These are phyloP conservation scores for Lycium barbarum DNA, from an alignment of 257 asterid genomes.

Conservation along the genomic window DNA sequence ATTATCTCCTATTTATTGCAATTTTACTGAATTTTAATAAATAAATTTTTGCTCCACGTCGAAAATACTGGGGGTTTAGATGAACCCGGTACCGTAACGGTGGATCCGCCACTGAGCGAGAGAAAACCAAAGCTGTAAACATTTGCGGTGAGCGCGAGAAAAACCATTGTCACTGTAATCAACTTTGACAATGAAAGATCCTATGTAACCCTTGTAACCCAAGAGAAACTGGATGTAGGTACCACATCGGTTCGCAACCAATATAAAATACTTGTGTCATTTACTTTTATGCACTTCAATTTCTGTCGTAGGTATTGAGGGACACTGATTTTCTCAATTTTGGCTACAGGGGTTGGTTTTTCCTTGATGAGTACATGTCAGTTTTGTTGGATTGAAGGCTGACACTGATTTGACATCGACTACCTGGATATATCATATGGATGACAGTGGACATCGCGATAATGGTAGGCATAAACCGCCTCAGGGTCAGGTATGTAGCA, in stretches of 20 bases:
- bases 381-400: conserved; percentile 26
- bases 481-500: conserved; percentile 73
- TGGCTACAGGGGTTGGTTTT: conserved; percentile 29
- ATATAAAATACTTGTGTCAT: neutral
- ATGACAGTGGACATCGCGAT: conserved; percentile 82
- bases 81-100: no score
- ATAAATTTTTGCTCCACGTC: no score
- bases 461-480: conserved; percentile 88
- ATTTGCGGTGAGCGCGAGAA: neutral
- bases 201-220: neutral
- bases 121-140: neutral
- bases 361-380: conserved; percentile 36
- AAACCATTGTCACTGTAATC: neutral
- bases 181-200: neutral
- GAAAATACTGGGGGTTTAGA: no score
- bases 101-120: no score
- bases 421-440: conserved; percentile 54
- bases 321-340: conserved; percentile 17
- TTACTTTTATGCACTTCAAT: neutral
- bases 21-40: no score
- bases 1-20: no score
- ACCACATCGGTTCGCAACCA: neutral
- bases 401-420: conserved; percentile 28
- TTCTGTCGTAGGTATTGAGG: neutral
- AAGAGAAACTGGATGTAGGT: neutral